These are phyloP conservation scores for Mortierella sp. DNA, from an alignment of 371 early-diverging fungal species.

Conservation along the genomic window DNA sequence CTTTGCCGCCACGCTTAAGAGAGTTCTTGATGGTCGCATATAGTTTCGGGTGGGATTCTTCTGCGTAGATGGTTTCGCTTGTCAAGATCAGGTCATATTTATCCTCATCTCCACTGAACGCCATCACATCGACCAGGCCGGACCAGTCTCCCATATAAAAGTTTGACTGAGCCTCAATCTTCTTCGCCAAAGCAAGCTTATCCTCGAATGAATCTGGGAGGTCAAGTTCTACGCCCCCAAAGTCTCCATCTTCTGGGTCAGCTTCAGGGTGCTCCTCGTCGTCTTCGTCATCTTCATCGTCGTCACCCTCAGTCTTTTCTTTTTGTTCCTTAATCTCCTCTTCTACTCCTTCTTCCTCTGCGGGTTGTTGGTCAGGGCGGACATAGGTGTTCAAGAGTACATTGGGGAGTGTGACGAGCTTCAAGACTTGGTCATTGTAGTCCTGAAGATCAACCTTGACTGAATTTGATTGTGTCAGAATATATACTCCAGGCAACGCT, in stretches of 20 bases:
- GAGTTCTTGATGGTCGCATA: slow-evolving; percentile 74
- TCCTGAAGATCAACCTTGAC: slow-evolving; percentile 90
- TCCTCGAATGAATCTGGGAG: slow-evolving; percentile 53
- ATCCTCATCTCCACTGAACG: slow-evolving; percentile 52
- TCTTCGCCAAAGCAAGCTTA: slow-evolving; percentile 57
- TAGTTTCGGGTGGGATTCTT: slow-evolving; percentile 71
- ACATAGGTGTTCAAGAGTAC: slow-evolving; percentile 82
- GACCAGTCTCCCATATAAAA: slow-evolving; percentile 84
- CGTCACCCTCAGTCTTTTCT: slow-evolving; percentile 57
- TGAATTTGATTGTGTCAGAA: slow-evolving; percentile 64
- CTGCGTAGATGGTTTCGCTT: slow-evolving; percentile 94
- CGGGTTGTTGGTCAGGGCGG: slow-evolving; percentile 56
- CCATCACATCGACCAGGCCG: slow-evolving; percentile 52
- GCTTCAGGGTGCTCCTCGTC: slow-evolving; percentile 60
- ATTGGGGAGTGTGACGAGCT: slow-evolving; percentile 91
- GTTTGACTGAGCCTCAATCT: slow-evolving; percentile 60
- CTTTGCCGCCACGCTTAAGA: slow-evolving; percentile 73
- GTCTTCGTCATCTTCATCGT: slow-evolving; percentile 63
- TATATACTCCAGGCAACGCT: slow-evolving; percentile 85
- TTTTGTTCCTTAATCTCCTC: slow-evolving; percentile 33
- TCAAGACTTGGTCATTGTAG: slow-evolving; percentile 91
- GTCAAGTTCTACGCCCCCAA: slow-evolving; percentile 48
- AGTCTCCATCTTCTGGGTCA: slow-evolving; percentile 66
- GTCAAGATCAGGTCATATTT: slow-evolving; percentile 90
- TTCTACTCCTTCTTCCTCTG: slow-evolving; percentile 43